Conservation (phyloP, 129 eudicot genomes). For the Apium graveolens region DNA sequence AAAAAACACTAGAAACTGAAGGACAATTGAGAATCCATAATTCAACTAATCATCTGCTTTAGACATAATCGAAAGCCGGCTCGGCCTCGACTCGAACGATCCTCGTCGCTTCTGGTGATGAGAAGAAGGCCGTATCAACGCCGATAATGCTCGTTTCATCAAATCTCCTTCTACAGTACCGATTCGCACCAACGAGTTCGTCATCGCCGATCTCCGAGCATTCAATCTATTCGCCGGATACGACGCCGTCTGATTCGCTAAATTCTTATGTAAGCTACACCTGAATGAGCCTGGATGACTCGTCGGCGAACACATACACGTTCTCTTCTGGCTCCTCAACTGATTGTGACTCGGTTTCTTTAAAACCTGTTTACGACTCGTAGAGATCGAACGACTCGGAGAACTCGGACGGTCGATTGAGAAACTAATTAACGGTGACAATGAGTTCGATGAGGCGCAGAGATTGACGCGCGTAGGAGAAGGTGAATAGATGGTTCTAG, state of each 20-base stretch:
- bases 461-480: conserved; percentile 30
- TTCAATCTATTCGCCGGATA: conserved; percentile 53
- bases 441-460: conserved; percentile 14
- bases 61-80: conserved; percentile 73
- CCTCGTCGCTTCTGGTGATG: conserved; percentile 62
- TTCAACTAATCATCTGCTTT: conserved; percentile 16
- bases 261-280: conserved; percentile 59
- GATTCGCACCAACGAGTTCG: conserved; percentile 72
- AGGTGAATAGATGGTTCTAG: conserved; percentile 37
- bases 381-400: conserved; percentile 48
- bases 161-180: conserved; percentile 89
- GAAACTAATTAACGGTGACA: conserved; percentile 39
- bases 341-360: conserved; percentile 25
- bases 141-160: conserved; percentile 81
- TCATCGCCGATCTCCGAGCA: conserved; percentile 82
- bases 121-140: conserved; percentile 85
- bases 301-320: conserved; percentile 94
- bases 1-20: no score
- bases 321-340: conserved; percentile 41
- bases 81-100: conserved; percentile 57
- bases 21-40: no score
- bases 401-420: conserved; percentile 45
- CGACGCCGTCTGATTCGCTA: conserved; percentile 24
- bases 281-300: conserved; percentile 92
- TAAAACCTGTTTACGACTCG: conserved; percentile 30